These are phyloP conservation scores for Blyttiomyces sp. DNA, from an alignment of 371 early-diverging fungal species.

Conservation along the genomic window DNA sequence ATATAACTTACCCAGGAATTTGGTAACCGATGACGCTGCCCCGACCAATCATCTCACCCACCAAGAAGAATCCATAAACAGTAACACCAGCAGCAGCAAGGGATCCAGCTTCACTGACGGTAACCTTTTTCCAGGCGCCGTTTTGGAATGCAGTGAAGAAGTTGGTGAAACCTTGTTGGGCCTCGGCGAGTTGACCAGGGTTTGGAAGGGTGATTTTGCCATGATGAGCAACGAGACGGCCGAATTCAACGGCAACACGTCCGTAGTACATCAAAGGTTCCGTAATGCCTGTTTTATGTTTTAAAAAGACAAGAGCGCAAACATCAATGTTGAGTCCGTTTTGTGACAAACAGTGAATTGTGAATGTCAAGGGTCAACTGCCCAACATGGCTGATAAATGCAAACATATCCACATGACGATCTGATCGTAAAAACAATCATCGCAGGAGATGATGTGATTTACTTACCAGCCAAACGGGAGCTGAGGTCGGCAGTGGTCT, in stretches of 20 bases:
- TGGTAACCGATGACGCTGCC: slow-evolving; percentile 48
- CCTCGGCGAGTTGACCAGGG: slow-evolving; percentile 32
- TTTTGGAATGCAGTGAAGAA: slow-evolving; percentile 39
- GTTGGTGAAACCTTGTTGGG: slow-evolving; percentile 39
- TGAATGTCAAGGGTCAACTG: background rate
- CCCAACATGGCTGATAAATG: too few species aligned
- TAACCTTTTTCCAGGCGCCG: slow-evolving; percentile 55
- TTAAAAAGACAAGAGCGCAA: background rate
- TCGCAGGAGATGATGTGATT: background rate
- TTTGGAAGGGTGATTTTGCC: slow-evolving; percentile 39
- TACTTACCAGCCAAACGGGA: background rate
- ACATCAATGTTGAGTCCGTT: background rate
- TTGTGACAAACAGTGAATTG: background rate
- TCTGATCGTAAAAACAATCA: too few species aligned
- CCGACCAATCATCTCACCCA: slow-evolving; percentile 55
- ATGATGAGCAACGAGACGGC: slow-evolving; percentile 39
- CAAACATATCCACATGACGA: too few species aligned
- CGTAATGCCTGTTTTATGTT: slow-evolving; percentile 13
- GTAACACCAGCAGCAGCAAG: slow-evolving; percentile 37
- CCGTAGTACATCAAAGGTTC: slow-evolving; percentile 41
- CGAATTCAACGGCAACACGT: slow-evolving; percentile 38
- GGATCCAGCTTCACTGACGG: slow-evolving; percentile 34
- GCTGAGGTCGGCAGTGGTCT: background rate
- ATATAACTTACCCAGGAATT: slow-evolving; percentile 29
- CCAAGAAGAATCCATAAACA: slow-evolving; percentile 50